These are phyloP conservation scores for Cyclotella cryptica DNA, from an alignment of 108 stramenopile genomes.

Conservation along the genomic window DNA sequence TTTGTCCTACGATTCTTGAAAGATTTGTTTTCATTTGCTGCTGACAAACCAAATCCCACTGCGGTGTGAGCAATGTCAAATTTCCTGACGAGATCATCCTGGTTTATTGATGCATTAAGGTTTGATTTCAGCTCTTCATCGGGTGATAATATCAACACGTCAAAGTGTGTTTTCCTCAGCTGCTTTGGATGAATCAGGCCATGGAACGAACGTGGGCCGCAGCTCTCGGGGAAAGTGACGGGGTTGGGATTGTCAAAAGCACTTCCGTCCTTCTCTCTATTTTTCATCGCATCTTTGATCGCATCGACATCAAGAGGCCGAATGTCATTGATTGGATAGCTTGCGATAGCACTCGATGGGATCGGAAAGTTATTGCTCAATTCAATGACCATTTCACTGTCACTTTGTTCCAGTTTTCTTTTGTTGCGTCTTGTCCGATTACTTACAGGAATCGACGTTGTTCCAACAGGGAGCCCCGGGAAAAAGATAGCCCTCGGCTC, in stretches of 20 bases:
- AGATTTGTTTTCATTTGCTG: background rate
- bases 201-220: background rate
- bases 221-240: too few relatives aligned
- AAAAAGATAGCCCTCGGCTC: constrained; percentile 29
- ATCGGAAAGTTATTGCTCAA: constrained; percentile 41
- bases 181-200: constrained; percentile 6
- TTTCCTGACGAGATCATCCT: background rate
- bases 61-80: background rate
- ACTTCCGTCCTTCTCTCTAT: too few relatives aligned
- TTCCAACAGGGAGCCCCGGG: constrained; percentile 61
- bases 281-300: too few relatives aligned
- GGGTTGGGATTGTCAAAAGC: too few relatives aligned
- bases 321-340: background rate
- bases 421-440: background rate
- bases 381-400: constrained; percentile 11
- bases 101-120: constrained; percentile 14
- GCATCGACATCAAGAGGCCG: too few relatives aligned
- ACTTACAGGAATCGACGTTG: constrained; percentile 51
- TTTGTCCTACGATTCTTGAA: background rate
- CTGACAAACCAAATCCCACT: background rate
- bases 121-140: background rate
- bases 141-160: background rate
- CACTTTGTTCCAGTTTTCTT: background rate
- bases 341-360: constrained; percentile 38
- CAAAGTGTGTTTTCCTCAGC: background rate